Evolutionary conservation across 176 grass and related monocot genomes (phyloP), one percentile per base, ranked within the genome.

Genomic region (Cenchrus americanus): DNA sequence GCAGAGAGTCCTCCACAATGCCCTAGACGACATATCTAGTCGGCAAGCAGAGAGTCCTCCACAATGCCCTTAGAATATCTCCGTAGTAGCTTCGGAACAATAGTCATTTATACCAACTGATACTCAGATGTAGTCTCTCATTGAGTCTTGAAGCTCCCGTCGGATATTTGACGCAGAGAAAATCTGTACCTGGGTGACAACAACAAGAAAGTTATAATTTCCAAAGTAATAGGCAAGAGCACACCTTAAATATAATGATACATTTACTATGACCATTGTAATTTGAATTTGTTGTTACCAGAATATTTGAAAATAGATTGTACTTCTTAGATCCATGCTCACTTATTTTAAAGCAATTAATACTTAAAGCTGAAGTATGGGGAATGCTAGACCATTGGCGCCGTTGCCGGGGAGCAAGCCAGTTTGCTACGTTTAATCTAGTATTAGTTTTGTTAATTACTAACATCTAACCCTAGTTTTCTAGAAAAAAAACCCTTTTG

Each of bases 51-150:
- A 32, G 97, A 94, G 83, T 96, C 97, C 80, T 99, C 93, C 14
- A 99, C 91, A 18, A 88, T 82, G 83, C 97, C 91, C 78, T 92
- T 99, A 15, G 88, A 78, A 82, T 94, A 99, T 72, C 85, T 87
- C 60, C 96, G 88, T 52, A 99, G 83, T 34, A 96, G 47, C 53
- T 92, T 92, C 12, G 97, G 93, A 3, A 96, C 91, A 50, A 92
- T 52, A 14, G 52, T 99, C 89, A 72, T 63, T 94, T 42, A 99
- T 77, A 10, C 96, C 91, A 12, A 96, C 84, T 11, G 96, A 92
- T 75, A 93, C 96, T 55, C 81, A 83, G 63, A 99, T 90, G 60
- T 99, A 99, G 78, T 99, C 93, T 69, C 86, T 85, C 96, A 96
- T 96, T 51, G 89, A 96, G 27, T 85, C 87, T 7, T 96, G 83